Evolutionary conservation across 2,329 filamentous ascomycete genomes (phyloP), one percentile per base, ranked within the genome.

Genomic region (Xylaria sp.): DNA sequence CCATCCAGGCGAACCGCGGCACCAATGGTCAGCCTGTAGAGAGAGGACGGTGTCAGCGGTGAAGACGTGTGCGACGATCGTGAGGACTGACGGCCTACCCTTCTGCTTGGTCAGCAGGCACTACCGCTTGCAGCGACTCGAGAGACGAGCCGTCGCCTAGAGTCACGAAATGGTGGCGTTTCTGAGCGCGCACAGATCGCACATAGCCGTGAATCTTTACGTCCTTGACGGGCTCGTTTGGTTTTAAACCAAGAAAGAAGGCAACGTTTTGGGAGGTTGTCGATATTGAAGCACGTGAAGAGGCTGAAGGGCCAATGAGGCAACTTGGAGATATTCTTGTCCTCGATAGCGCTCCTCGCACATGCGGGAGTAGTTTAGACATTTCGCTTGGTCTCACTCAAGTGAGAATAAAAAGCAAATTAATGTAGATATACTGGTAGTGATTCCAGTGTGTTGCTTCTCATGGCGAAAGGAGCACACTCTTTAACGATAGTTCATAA

Each of bases 141-240:
- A 93, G 84, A 50, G 92, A 93, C 13, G 94, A 97, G 53, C 96
- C 96, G 84, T 99, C 96, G 12, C 91, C 91, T 61, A 98, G 85
- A 68, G 93, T 88, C 61, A 94, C 91, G 82, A 99, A 98, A 5
- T 92, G 90, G 68, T 92, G 85, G 25, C 87, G 87, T 79, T 98
- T 97, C 84, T 97, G 94, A 79, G 93, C 92, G 70, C 95, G 88
- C 69, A 97, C 90, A 3, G 93, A 95, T 71, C 93, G 89, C 64
- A 98, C 86, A 82, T 92, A 95, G 69, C 94, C 95, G 78, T 92
- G 87, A 74, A 97, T 84, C 66, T 86, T 85, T 57, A 91, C 84
- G 74, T 85, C 79, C n/a, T 80, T 73, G 48, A 83, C 80, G 54
- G 81, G 76, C 40, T 81, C 78, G 21, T 79, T 73, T 1, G 87